A percentile compares a stretch with the other conserved stretches of the same genome.
Conservation (phyloP, 2,329 filamentous ascomycete species). For the Botrytis aclada region DNA sequence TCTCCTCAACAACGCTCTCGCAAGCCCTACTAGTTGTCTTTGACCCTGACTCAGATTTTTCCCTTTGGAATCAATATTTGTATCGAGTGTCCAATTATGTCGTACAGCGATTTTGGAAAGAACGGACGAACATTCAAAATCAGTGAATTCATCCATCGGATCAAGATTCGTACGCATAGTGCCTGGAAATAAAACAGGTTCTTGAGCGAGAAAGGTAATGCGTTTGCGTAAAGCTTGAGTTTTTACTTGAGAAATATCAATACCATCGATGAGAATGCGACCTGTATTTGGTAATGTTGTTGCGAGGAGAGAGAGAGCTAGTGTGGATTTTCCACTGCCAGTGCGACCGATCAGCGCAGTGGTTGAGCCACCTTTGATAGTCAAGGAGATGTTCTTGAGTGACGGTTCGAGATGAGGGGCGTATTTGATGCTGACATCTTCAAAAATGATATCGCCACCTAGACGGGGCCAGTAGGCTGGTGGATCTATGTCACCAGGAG, state of each 20-base stretch:
- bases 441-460: constrained; percentile 69
- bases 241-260: constrained; percentile 58
- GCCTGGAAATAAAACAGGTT: constrained; percentile 63
- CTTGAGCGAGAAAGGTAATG: constrained; percentile 66
- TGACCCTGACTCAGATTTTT: constrained; percentile 63
- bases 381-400: constrained; percentile 64
- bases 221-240: constrained; percentile 57
- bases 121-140: constrained; percentile 52
- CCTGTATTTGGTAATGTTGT: constrained; percentile 54
- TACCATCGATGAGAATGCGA: constrained; percentile 56
- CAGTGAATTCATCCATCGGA: constrained; percentile 54
- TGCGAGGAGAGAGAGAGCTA: constrained; percentile 59
- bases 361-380: constrained; percentile 73
- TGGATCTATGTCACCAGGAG: constrained; percentile 62
- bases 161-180: constrained; percentile 61
- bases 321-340: constrained; percentile 78
- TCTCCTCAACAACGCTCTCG: constrained; percentile 58
- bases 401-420: constrained; percentile 74
- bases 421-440: constrained; percentile 75
- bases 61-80: constrained; percentile 57
- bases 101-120: constrained; percentile 52
- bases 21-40: constrained; percentile 61
- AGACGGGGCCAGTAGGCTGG: constrained; percentile 75
- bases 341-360: constrained; percentile 80
- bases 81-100: constrained; percentile 55